Evolutionary conservation across 495 filamentous ascomycete species (phyloP).

Genomic region (Staphylotrichum longicolle): DNA sequence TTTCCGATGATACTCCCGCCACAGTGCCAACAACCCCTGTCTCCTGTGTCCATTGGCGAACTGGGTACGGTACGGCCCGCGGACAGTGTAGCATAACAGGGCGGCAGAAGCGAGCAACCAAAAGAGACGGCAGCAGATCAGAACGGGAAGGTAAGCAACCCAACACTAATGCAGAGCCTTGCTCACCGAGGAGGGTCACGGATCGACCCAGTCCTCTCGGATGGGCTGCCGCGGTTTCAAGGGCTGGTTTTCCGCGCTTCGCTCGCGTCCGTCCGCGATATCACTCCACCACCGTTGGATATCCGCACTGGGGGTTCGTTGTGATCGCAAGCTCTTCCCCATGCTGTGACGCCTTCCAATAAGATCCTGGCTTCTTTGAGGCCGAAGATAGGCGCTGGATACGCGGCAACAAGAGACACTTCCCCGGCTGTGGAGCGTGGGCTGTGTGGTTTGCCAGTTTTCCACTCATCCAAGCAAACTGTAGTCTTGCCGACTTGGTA

Average conservation of each 20-base stretch:
- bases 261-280: not conserved
- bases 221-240: not conserved
- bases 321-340: no score
- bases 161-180: not conserved
- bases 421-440: no score
- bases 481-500: no score
- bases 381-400: no score
- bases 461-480: no score
- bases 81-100: not conserved
- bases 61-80: conserved; percentile 7
- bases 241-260: not conserved
- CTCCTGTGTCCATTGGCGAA: not conserved
- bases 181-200: not conserved
- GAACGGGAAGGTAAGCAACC: not conserved
- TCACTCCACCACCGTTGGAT: not conserved
- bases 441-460: no score
- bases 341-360: no score
- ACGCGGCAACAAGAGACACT: no score
- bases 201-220: not conserved
- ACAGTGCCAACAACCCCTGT: not conserved
- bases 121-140: not conserved
- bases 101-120: conserved; percentile 1
- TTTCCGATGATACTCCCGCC: not conserved
- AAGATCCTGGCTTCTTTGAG: no score
- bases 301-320: no score